Conservation (phyloP, 2,329 filamentous ascomycete genomes). For the Dactylellina leptospora region DNA sequence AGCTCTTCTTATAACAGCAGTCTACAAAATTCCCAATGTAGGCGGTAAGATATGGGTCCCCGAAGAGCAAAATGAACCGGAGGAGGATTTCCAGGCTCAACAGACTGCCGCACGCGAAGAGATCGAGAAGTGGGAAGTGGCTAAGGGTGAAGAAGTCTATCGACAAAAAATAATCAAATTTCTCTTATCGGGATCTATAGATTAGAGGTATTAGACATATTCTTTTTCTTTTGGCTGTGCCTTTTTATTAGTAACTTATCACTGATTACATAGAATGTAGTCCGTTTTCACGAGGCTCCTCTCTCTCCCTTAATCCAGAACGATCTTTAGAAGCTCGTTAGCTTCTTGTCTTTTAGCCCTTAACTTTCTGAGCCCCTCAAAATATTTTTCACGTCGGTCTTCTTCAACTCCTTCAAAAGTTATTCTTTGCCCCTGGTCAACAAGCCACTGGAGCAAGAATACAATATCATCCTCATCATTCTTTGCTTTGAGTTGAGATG, state of each 20-base stretch:
- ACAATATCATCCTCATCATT: conserved; percentile 9
- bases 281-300: too few relatives aligned
- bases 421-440: neutral
- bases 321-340: neutral
- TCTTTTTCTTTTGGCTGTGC: too few relatives aligned
- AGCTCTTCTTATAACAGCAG: conserved; percentile 21
- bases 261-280: too few relatives aligned
- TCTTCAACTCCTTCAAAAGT: conserved; percentile 13
- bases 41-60: conserved; percentile 25
- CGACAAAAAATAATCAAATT: conserved; percentile 21
- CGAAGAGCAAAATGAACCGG: conserved; percentile 7
- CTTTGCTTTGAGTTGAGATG: conserved; percentile 7
- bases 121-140: conserved; percentile 17
- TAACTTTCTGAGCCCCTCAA: conserved; percentile 3
- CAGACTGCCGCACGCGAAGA: conserved; percentile 8
- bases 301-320: too few relatives aligned
- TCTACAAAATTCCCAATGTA: conserved; percentile 25
- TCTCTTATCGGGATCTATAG: conserved; percentile 2
- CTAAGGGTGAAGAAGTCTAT: conserved; percentile 30
- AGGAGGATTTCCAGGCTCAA: conserved; percentile 6
- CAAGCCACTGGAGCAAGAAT: conserved; percentile 16
- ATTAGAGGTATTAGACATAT: neutral
- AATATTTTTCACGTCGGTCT: conserved; percentile 6
- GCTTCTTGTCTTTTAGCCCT: neutral
- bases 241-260: too few relatives aligned